Evolutionary conservation across 805 yeast genomes (phyloP).

Genomic region (Yarrowia bubula): DNA sequence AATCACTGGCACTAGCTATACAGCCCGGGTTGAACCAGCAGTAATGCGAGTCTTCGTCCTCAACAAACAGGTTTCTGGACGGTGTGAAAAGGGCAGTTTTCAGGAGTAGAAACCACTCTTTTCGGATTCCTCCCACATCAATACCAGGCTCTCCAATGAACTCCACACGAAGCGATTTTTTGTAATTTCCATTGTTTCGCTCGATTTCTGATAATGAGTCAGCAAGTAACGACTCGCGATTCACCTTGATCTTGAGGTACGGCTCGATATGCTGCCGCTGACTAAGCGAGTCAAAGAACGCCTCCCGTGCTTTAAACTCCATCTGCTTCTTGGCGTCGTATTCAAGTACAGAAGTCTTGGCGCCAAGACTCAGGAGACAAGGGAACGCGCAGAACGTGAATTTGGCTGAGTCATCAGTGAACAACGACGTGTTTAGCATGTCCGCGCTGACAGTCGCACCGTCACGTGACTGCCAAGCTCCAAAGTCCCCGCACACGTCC

Average conservation of each 20-base stretch:
- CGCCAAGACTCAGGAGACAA: constrained; percentile 73
- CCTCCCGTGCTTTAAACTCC: constrained; percentile 87
- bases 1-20: constrained; percentile 32
- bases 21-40: constrained; percentile 62
- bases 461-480: constrained; percentile 55
- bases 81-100: constrained; percentile 70
- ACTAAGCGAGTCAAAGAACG: constrained; percentile 73
- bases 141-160: constrained; percentile 88
- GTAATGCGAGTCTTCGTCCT: constrained; percentile 64
- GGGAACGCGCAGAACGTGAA: constrained; percentile 81
- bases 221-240: constrained; percentile 62
- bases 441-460: background rate
- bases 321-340: constrained; percentile 76
- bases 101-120: constrained; percentile 87
- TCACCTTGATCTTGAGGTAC: constrained; percentile 62
- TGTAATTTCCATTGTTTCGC: constrained; percentile 57
- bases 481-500: constrained; percentile 75
- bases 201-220: constrained; percentile 65
- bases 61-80: constrained; percentile 60
- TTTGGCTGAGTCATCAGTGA: too few species aligned
- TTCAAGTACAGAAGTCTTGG: constrained; percentile 76
- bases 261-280: constrained; percentile 62
- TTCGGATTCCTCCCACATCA: constrained; percentile 92
- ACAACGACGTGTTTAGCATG: background rate
- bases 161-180: constrained; percentile 73